Conservation (phyloP, 2,329 filamentous ascomycete species). For the Lecanicillium sp. region DNA sequence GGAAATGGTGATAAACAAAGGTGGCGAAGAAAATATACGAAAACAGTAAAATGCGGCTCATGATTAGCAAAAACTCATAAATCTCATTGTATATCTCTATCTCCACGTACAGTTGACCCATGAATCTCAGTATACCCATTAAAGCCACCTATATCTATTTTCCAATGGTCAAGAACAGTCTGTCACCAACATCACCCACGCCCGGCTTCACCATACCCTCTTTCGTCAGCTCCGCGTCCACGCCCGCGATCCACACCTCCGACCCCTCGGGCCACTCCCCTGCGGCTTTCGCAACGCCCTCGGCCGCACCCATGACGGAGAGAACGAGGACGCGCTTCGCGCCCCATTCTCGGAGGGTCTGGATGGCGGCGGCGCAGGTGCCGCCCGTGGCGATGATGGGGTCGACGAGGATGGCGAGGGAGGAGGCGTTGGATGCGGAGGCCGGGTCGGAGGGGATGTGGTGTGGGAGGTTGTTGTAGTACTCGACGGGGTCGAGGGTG, state of each 20-base stretch:
- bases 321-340: constrained; percentile 75
- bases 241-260: constrained; percentile 71
- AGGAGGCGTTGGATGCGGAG: constrained; percentile 36
- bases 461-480: constrained; percentile 94
- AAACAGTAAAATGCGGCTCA: too few relatives aligned
- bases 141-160: too few relatives aligned
- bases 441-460: constrained; percentile 44
- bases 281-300: constrained; percentile 65
- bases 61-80: too few relatives aligned
- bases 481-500: constrained; percentile 85
- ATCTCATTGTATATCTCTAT: too few relatives aligned
- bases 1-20: too few relatives aligned
- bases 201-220: constrained; percentile 88
- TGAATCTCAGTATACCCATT: too few relatives aligned
- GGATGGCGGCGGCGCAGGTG: constrained; percentile 83
- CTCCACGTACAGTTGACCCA: too few relatives aligned
- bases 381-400: constrained; percentile 92
- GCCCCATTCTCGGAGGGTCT: constrained; percentile 85
- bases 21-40: too few relatives aligned
- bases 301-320: constrained; percentile 64
- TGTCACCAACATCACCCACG: constrained; percentile 83
- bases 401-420: constrained; percentile 77
- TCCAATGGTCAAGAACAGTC: constrained; percentile 81
- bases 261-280: constrained; percentile 41
- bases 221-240: constrained; percentile 69